These are phyloP conservation scores for Dendrothele bispora DNA, from an alignment of 768 basidiomycete genomes.

Conservation along the genomic window DNA sequence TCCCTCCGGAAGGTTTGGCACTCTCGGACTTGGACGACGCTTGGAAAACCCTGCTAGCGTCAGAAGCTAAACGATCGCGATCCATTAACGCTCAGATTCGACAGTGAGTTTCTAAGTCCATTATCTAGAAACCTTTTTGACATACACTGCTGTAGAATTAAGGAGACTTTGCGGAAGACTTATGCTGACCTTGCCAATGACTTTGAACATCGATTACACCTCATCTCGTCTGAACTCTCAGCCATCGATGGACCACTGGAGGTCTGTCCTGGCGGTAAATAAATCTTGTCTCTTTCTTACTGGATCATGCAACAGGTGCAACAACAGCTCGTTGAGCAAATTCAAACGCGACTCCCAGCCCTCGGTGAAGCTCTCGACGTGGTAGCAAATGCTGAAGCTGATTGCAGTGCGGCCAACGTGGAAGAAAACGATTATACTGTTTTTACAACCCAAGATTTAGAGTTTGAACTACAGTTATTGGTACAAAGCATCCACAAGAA, in stretches of 20 bases:
- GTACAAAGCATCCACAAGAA: conserved; percentile 83
- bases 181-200: conserved; percentile 79
- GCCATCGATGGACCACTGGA: conserved; percentile 76
- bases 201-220: conserved; percentile 67
- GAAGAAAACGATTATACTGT: conserved; percentile 98
- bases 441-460: conserved; percentile 84
- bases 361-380: conserved; percentile 56
- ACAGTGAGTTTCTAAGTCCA: conserved; percentile 52
- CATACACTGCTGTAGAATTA: conserved; percentile 53
- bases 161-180: conserved; percentile 72
- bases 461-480: conserved; percentile 85
- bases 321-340: conserved; percentile 61
- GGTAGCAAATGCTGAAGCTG: conserved; percentile 66
- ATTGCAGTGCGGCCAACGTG: conserved; percentile 84
- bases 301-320: conserved; percentile 52
- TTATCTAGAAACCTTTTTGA: background rate
- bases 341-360: conserved; percentile 67
- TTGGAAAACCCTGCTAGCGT: conserved; percentile 72
- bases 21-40: conserved; percentile 72
- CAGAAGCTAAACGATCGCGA: conserved; percentile 76
- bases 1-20: conserved; percentile 71
- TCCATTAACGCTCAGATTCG: conserved; percentile 89
- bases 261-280: conserved; percentile 39
- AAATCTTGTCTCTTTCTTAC: background rate
- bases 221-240: conserved; percentile 70